phyloP scores from a whole-genome alignment of 2,329 filamentous ascomycete species.

The Cercospora sp. region DNA sequence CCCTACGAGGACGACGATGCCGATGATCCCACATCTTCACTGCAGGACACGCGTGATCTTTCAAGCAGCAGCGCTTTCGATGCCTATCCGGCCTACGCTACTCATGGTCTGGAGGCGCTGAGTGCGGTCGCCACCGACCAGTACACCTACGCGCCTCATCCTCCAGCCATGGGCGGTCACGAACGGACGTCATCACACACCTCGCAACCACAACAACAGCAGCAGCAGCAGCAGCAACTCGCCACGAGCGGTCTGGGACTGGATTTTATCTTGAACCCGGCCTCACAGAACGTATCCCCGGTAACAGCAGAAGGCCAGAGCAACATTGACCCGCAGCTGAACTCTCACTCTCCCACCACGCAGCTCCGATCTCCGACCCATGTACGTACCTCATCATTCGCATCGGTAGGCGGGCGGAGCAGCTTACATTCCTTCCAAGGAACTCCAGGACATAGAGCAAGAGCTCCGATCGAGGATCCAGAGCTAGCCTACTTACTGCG shows the following conservation, averaged over 20 bases:
- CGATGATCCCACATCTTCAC: slow-evolving; percentile 9
- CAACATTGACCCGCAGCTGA: slow-evolving; percentile 36
- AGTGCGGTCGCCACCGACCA: slow-evolving; percentile 53
- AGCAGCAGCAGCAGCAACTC: slow-evolving; percentile 23
- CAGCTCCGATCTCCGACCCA: slow-evolving; percentile 25
- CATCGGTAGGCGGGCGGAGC: slow-evolving; percentile 28
- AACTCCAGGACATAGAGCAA: slow-evolving; percentile 5
- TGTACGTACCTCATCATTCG: slow-evolving; percentile 37
- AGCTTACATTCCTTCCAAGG: slow-evolving; percentile 32
- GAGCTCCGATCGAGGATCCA: slow-evolving; percentile 33
- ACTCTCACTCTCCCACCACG: slow-evolving; percentile 27
- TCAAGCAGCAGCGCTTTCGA: slow-evolving; percentile 7
- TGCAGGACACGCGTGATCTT: not conserved
- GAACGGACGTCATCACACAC: slow-evolving; percentile 21
- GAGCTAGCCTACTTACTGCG: slow-evolving; percentile 57
- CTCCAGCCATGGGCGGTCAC: slow-evolving; percentile 32
- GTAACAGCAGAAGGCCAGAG: slow-evolving; percentile 19
- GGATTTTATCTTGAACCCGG: slow-evolving; percentile 58
- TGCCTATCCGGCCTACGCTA: slow-evolving; percentile 35
- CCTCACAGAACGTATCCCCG: slow-evolving; percentile 40
- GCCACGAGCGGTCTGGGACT: slow-evolving; percentile 45
- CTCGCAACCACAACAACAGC: slow-evolving; percentile 25
- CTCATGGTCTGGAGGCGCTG: slow-evolving; percentile 56
- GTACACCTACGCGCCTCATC: slow-evolving; percentile 40
- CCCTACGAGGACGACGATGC: slow-evolving; percentile 55